These are phyloP conservation scores for Aspergillus bertholletiae DNA, from an alignment of 495 filamentous ascomycete genomes.

Conservation along the genomic window DNA sequence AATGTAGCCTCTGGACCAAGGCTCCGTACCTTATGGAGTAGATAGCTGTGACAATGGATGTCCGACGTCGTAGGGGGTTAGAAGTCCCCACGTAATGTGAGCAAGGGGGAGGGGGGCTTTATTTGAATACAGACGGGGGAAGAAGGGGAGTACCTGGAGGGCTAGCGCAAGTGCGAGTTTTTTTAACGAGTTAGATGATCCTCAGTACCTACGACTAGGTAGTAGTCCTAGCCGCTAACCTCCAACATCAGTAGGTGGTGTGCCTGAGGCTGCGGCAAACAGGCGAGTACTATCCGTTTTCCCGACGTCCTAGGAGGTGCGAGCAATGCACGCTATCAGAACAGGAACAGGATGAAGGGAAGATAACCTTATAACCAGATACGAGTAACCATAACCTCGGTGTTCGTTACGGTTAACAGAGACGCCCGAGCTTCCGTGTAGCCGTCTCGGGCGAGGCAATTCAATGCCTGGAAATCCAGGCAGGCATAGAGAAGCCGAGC, in stretches of 20 bases:
- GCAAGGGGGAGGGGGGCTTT: too few relatives aligned
- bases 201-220: too few relatives aligned
- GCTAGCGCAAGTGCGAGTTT: too few relatives aligned
- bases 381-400: slow-evolving; percentile 6
- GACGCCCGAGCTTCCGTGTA: slow-evolving; percentile 5
- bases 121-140: background rate
- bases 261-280: background rate
- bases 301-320: background rate
- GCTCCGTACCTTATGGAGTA: background rate
- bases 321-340: background rate
- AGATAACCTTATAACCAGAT: background rate
- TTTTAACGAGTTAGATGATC: background rate
- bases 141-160: too few relatives aligned
- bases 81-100: too few relatives aligned
- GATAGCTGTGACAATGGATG: background rate
- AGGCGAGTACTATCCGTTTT: background rate
- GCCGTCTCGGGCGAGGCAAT: background rate
- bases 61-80: background rate
- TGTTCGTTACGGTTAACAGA: background rate
- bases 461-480: slow-evolving; percentile 3
- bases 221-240: too few relatives aligned
- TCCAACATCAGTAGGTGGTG: too few relatives aligned
- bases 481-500: background rate
- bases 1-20: background rate
- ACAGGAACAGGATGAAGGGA: slow-evolving; percentile 2